These are phyloP conservation scores for Tephrocybe sp. DNA, from an alignment of 768 basidiomycete genomes.

Conservation along the genomic window DNA sequence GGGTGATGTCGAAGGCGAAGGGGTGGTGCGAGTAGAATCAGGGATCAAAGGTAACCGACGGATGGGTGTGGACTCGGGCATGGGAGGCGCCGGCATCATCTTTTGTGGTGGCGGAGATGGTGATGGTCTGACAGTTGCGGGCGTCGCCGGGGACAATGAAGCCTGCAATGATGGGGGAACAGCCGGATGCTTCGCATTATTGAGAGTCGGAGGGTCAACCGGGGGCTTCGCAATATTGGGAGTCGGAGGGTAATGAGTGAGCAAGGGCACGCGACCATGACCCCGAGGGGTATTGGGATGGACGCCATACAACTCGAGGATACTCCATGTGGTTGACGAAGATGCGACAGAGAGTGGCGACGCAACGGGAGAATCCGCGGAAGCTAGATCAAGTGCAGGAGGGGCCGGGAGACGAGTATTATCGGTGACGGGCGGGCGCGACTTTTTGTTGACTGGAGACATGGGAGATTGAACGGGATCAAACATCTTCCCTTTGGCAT, in stretches of 20 bases:
- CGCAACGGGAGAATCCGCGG: slow-evolving; percentile 11
- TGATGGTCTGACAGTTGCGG: background rate
- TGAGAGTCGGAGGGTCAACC: slow-evolving; percentile 11
- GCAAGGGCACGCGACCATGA: slow-evolving; percentile 5
- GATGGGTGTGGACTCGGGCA: slow-evolving; percentile 8
- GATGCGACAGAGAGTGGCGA: slow-evolving; percentile 16
- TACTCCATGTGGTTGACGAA: slow-evolving; percentile 23
- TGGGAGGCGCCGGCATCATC: background rate
- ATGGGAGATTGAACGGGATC: slow-evolving; percentile 12
- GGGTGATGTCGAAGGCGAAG: slow-evolving; percentile 2
- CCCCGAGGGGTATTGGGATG: slow-evolving; percentile 11
- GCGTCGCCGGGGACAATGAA: background rate
- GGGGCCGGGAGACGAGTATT: slow-evolving; percentile 2
- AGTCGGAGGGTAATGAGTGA: slow-evolving; percentile 13
- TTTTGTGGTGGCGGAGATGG: background rate
- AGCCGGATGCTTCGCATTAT: slow-evolving; percentile 9
- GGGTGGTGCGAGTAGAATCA: background rate
- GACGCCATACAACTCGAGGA: slow-evolving; percentile 21
- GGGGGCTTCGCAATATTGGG: slow-evolving; percentile 9
- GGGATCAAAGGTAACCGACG: slow-evolving; percentile 19
- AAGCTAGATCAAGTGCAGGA: slow-evolving; percentile 9
- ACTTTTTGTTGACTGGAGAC: slow-evolving; percentile 1
- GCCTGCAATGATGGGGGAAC: slow-evolving; percentile 5
- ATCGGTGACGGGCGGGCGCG: background rate
- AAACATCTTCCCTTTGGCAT: slow-evolving; percentile 12